Conservation (phyloP, 805 yeast species). For the Candida bentonensis region DNA sequence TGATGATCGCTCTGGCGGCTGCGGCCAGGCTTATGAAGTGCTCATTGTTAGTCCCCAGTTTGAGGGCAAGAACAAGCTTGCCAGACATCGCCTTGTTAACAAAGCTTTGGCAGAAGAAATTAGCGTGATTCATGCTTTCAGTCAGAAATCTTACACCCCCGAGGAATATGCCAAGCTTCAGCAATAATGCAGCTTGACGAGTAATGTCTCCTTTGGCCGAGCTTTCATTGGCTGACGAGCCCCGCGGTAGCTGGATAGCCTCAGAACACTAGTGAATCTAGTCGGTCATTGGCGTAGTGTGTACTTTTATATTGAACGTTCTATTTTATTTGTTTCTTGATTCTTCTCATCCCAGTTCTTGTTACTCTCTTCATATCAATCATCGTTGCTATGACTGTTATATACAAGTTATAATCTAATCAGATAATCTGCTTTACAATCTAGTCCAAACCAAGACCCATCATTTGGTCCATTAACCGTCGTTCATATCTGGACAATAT, state of each 20-base stretch:
- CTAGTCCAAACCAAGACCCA: conserved; percentile 5
- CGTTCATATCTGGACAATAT: conserved; percentile 15
- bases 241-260: too few relatives aligned
- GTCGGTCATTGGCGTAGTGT: too few relatives aligned
- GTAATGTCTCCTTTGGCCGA: too few relatives aligned
- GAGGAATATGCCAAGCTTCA: conserved; percentile 47
- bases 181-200: too few relatives aligned
- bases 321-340: too few relatives aligned
- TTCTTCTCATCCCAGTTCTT: too few relatives aligned
- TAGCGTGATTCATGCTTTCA: conserved; percentile 81
- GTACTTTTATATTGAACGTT: too few relatives aligned
- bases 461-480: conserved; percentile 9
- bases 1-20: conserved; percentile 77
- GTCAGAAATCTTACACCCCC: conserved; percentile 62
- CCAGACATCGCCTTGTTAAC: conserved; percentile 81
- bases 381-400: not conserved
- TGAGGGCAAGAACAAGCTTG: conserved; percentile 66
- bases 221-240: too few relatives aligned
- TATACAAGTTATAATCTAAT: conserved; percentile 1
- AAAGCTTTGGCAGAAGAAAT: conserved; percentile 70
- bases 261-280: too few relatives aligned
- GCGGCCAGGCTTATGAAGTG: conserved; percentile 96
- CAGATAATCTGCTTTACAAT: not conserved
- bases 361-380: too few relatives aligned
- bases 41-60: conserved; percentile 65